Evolutionary conservation across 164 flowering plant genomes (phyloP).

Genomic region (Aristolochia californica): DNA sequence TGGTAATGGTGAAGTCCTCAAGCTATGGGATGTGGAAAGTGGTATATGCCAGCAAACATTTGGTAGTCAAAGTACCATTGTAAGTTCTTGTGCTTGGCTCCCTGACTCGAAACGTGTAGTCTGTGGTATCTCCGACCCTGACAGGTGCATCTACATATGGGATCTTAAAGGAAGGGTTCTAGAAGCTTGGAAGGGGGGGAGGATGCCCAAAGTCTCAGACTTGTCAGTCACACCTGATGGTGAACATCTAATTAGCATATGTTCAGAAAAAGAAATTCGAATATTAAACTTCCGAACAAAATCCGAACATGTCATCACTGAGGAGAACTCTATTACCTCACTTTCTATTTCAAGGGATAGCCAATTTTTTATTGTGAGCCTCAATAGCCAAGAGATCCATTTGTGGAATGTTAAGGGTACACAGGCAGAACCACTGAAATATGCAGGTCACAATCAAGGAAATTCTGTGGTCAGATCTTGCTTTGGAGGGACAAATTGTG

Average conservation of each 20-base stretch:
- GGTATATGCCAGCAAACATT: slow-evolving; percentile 70
- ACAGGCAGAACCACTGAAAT: slow-evolving; percentile 42
- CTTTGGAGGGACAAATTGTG: slow-evolving; percentile 67
- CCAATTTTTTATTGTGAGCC: slow-evolving; percentile 56
- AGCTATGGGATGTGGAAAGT: slow-evolving; percentile 84
- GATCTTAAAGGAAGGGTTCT: slow-evolving; percentile 71
- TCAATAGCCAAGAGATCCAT: slow-evolving; percentile 82
- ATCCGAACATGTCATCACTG: slow-evolving; percentile 51
- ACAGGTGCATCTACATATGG: slow-evolving; percentile 80
- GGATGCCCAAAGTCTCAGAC: slow-evolving; percentile 76
- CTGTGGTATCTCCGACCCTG: slow-evolving; percentile 72
- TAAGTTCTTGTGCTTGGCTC: slow-evolving; percentile 94
- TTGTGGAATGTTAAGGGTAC: slow-evolving; percentile 71
- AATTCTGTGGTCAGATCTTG: slow-evolving; percentile 83
- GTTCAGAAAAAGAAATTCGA: slow-evolving; percentile 60
- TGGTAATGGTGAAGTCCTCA: slow-evolving; percentile 72
- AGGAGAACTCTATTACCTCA: slow-evolving; percentile 67
- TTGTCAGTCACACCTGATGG: slow-evolving; percentile 83
- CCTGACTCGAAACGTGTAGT: slow-evolving; percentile 70
- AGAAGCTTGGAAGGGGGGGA: slow-evolving; percentile 64
- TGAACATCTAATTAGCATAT: slow-evolving; percentile 46
- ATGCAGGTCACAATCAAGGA: slow-evolving; percentile 63
- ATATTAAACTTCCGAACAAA: slow-evolving; percentile 45
- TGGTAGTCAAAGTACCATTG: slow-evolving; percentile 47
- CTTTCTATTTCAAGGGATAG: slow-evolving; percentile 67